Evolutionary conservation across 2,329 filamentous ascomycete genomes (phyloP), one percentile per base, ranked within the genome.

Genomic region (Fusarium sp.): DNA sequence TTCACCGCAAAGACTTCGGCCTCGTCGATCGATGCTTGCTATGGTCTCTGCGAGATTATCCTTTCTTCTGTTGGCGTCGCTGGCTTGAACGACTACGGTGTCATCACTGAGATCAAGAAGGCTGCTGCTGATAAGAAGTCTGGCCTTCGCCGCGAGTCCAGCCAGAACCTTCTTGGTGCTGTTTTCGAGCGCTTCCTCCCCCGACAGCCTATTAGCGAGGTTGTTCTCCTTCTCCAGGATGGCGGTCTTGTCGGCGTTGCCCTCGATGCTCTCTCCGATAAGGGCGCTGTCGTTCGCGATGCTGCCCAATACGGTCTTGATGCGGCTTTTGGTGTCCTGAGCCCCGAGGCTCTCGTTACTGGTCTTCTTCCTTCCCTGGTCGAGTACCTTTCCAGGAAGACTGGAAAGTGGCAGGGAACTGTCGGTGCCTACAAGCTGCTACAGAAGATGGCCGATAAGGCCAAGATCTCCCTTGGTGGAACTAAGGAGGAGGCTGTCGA

Each of bases 341-440:
- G 88, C 76, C 83, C 93, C 57, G 96, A 98, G 83, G 90, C 92
- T 50, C 88, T 97, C 75, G 91, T 97, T 53, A 87, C 89, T 67
- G 94, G 92, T 20, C 86, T 99, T 41, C 84, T 99, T 52, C 94
- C 96, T 4, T 86, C 88, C 16, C 83, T 99, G 40, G 81, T 85
- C 66, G 81, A 85, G 53, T 98, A 98, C 78, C 85, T 99, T 31
- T 84, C 85, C 77, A 97, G 93, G 82, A 89, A 88, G 76, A 92
- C 93, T 16, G 94, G 93, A 71, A 99, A 99, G 82, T 99, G 96
- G 96, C 96, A 99, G 82, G 96, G 96, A 64, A 93, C 92, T 16
- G 92, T 97, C 54, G 94, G 92, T 64, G 96, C 93, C 45, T 91
- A 91, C 77, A 89, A 91, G 79, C 80, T 98, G 68, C 83, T 99